These are phyloP conservation scores for Thalia dealbata DNA, from an alignment of 176 grass and related monocot species.

Conservation along the genomic window DNA sequence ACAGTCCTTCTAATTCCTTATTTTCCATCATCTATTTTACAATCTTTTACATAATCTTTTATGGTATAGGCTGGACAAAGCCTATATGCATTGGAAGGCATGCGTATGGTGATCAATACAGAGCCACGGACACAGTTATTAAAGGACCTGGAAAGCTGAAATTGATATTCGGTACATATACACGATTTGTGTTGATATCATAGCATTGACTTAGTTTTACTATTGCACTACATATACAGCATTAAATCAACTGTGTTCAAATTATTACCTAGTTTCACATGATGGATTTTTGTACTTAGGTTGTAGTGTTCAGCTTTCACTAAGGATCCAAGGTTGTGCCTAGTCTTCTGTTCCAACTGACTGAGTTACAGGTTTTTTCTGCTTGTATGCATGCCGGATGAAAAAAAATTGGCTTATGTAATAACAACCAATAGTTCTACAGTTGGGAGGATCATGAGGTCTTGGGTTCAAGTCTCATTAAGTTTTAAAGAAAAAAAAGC, in stretches of 20 bases:
- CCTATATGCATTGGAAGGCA: conserved; percentile 98
- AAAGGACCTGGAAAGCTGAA: conserved; percentile 89
- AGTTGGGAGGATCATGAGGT: too few species aligned
- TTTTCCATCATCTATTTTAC: not conserved
- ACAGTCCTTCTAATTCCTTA: not conserved
- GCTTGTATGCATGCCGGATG: not conserved
- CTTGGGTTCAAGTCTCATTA: too few species aligned
- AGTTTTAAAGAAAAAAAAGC: too few species aligned
- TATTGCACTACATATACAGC: not conserved
- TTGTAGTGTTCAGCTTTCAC: not conserved
- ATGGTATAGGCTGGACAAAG: conserved; percentile 71
- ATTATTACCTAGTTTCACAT: not conserved
- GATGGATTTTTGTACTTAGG: not conserved
- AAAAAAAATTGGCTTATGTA: not conserved
- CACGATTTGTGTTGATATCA: not conserved
- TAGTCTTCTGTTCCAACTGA: not conserved
- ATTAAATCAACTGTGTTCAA: not conserved
- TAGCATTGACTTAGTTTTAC: not conserved
- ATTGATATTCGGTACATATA: conserved; percentile 78
- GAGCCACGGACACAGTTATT: conserved; percentile 76
- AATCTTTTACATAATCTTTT: conserved; percentile 2
- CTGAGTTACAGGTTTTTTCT: not conserved
- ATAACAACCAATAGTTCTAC: not conserved
- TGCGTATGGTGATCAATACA: conserved; percentile 96
- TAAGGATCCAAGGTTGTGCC: not conserved